A percentile compares a stretch with the other conserved stretches of the same genome.
Conservation (phyloP, 805 yeast genomes). For the Barnettozyma pratensis region DNA sequence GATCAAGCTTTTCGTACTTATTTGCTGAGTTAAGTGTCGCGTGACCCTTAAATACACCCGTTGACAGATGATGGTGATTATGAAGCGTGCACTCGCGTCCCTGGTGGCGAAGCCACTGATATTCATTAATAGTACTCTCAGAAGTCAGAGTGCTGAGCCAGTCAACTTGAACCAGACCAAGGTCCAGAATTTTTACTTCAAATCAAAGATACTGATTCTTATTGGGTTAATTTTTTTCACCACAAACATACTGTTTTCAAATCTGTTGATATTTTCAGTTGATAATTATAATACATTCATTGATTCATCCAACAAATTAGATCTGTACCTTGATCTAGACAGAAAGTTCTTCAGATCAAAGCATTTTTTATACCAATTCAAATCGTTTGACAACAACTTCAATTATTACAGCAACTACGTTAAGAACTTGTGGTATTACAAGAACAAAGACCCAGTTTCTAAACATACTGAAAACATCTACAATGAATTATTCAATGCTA, state of each 20-base stretch:
- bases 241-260: conserved; percentile 17
- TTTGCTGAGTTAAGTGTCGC: not conserved
- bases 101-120: not conserved
- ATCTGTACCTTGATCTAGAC: conserved; percentile 16
- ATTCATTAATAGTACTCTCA: not conserved
- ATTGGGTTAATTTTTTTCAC: conserved; percentile 18
- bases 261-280: conserved; percentile 15
- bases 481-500: conserved; percentile 12
- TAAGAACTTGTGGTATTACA: not conserved
- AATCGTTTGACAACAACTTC: conserved; percentile 4
- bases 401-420: conserved; percentile 4
- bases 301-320: conserved; percentile 15
- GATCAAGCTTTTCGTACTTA: no score
- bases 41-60: not conserved
- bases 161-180: not conserved
- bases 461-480: conserved; percentile 2
- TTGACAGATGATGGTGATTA: not conserved
- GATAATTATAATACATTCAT: conserved; percentile 19
- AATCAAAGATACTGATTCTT: conserved; percentile 19
- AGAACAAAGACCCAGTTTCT: conserved; percentile 2
- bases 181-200: conserved; percentile 16
- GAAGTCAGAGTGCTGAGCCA: not conserved
- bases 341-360: conserved; percentile 18
- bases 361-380: conserved; percentile 18
- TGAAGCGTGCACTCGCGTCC: not conserved